Evolutionary conservation across 129 eudicot species (phyloP), one percentile per base, ranked within the genome.

Genomic region (Arctium minus): DNA sequence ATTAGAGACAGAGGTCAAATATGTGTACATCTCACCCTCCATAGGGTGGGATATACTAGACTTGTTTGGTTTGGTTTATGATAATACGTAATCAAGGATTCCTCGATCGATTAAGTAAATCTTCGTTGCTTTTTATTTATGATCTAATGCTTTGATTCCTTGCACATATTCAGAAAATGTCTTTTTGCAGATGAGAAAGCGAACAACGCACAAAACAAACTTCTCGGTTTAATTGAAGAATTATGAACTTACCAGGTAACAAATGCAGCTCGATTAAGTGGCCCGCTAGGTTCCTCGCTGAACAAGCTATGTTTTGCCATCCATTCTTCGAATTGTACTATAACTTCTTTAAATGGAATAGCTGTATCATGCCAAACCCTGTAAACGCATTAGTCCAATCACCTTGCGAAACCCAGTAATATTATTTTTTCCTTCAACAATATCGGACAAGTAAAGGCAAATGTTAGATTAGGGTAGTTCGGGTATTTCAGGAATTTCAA

Each of bases 311-410:
- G 89, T 56, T 87, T 78, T 75, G 46, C 71, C 92, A 96, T 80
- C 98, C 99, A 96, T 53, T 77, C 92, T 87, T 96, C 99, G 40
- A 96, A 96, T 77, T 93, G 91, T 84, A 74, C 80, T 73, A 96
- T 93, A 80, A 93, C 98, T 73, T 96, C 97, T 2, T 77, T 71
- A 85, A 96, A 96, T 6, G 88, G 89, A 80, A 96, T 90, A 42
- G 98, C 98, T 81, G 99, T 91, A 85, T 96, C 98, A 84, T 93
- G 98, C 99, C 99, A 96, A 38, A 96, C 99, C 75, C 99, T 96
- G 94, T 82, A 90, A 70, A 81, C 73, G 37, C 53, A 76, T 36
- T 74, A 86, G 46, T 53, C 62, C 77, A 42, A 84, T 72, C 83
- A 32, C 8, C 48, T 60, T 82, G 71, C 74, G 48, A 60, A 18